These are phyloP conservation scores for Yamadazyma diospyri DNA, from an alignment of 1,139 yeast species.

Conservation along the genomic window DNA sequence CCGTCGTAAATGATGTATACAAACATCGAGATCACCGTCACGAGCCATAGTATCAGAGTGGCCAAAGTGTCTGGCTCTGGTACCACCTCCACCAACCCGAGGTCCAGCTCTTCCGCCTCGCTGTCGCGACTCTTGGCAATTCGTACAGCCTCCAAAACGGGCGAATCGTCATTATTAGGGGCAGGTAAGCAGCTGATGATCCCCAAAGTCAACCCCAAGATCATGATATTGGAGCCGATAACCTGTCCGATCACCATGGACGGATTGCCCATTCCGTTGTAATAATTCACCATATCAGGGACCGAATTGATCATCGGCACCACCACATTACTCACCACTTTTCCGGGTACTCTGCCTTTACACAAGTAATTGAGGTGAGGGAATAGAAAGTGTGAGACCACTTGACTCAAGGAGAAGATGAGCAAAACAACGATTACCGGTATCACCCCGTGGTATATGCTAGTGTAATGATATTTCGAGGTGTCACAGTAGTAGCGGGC, in stretches of 20 bases:
- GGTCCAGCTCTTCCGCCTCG: constrained; percentile 1
- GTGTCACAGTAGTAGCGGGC: constrained; percentile 3
- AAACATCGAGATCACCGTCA: constrained; percentile 34
- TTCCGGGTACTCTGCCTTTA: constrained; percentile 25
- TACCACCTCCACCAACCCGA: neutral
- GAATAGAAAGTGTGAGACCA: constrained; percentile 37
- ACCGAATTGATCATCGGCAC: constrained; percentile 40
- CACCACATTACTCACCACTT: constrained; percentile 32
- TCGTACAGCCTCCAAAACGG: neutral
- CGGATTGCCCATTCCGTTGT: constrained; percentile 29
- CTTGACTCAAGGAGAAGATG: constrained; percentile 22
- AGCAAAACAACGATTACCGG: constrained; percentile 7
- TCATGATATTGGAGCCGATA: constrained; percentile 36
- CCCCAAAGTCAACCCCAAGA: constrained; percentile 37
- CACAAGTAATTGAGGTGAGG: constrained; percentile 30
- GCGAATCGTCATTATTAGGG: too few species aligned
- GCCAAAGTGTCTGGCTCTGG: neutral
- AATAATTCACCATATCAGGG: constrained; percentile 40
- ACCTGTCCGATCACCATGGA: constrained; percentile 42
- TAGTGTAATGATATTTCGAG: neutral
- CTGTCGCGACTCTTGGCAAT: neutral
- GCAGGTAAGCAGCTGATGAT: constrained; percentile 20
- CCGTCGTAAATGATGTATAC: constrained; percentile 49
- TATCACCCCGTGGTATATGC: constrained; percentile 9
- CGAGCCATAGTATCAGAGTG: constrained; percentile 26